Evolutionary conservation across 148 eudicot genomes (phyloP).

Genomic region (Diospyros kaki): DNA sequence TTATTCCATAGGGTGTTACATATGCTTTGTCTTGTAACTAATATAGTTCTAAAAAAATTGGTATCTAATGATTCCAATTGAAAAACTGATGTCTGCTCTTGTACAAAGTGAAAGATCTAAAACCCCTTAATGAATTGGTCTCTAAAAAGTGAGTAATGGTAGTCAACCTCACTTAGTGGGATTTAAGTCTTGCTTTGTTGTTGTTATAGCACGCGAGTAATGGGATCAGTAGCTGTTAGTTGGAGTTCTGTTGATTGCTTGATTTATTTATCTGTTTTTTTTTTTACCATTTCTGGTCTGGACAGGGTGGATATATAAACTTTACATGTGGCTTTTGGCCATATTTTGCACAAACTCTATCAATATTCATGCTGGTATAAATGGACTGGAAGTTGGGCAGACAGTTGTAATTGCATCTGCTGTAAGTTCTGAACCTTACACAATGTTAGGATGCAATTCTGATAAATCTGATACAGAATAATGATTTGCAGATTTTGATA

Average conservation of each 20-base stretch:
- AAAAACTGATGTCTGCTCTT: too few relatives aligned
- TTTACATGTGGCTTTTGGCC: conserved; percentile 93
- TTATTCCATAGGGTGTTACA: not conserved
- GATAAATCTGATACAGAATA: conserved; percentile 16
- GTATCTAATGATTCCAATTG: too few relatives aligned
- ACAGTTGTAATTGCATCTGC: conserved; percentile 85
- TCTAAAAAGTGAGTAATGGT: too few relatives aligned
- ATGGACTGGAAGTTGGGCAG: conserved; percentile 99
- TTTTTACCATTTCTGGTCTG: conserved; percentile 5
- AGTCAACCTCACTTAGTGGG: too few relatives aligned
- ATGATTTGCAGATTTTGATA: conserved; percentile 62
- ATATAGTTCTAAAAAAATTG: too few relatives aligned
- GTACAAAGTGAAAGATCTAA: too few relatives aligned
- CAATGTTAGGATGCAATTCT: not conserved
- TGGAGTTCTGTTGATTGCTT: not conserved
- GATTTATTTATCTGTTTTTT: not conserved
- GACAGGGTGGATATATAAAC: conserved; percentile 81
- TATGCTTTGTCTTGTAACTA: too few relatives aligned
- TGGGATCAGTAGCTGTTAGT: not conserved
- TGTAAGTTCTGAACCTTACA: conserved; percentile 46
- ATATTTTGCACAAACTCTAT: conserved; percentile 94
- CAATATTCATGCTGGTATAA: conserved; percentile 96
- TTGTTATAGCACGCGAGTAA: not conserved
- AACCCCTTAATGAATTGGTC: too few relatives aligned
- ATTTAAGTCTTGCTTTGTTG: too few relatives aligned